A percentile compares a stretch with the other conserved stretches of the same genome.
Evolutionary conservation across 306 rosid genomes (phyloP).

Genomic region (Dicorynia guianensis): DNA sequence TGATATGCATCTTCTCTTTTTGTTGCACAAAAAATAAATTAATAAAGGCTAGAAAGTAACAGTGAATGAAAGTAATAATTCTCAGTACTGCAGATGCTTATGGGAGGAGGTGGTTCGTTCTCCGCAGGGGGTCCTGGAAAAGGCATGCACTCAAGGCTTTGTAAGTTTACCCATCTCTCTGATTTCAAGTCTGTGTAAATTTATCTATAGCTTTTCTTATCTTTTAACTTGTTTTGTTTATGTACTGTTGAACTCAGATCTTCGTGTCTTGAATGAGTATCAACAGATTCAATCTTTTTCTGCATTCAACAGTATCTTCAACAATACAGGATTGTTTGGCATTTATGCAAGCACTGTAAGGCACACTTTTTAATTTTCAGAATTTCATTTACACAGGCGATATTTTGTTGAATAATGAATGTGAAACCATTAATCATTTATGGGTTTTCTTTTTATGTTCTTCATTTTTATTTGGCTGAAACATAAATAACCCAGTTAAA

Average conservation of each 20-base stretch:
- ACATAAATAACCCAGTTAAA: too few relatives aligned
- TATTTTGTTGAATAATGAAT: background rate
- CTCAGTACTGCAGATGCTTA: slow-evolving; percentile 69
- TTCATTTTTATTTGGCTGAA: background rate
- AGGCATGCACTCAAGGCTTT: slow-evolving; percentile 93
- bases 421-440: background rate
- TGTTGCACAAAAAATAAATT: background rate
- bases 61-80: slow-evolving; percentile 30
- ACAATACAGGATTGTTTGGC: slow-evolving; percentile 83
- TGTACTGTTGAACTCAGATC: slow-evolving; percentile 59
- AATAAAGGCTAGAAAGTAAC: background rate
- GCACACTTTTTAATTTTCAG: slow-evolving; percentile 10
- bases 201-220: background rate
- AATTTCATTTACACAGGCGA: background rate
- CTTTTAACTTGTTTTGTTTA: background rate
- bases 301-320: slow-evolving; percentile 91
- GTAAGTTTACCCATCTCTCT: slow-evolving; percentile 52
- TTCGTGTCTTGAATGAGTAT: slow-evolving; percentile 80
- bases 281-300: slow-evolving; percentile 78
- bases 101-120: slow-evolving; percentile 96
- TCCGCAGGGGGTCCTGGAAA: slow-evolving; percentile 91
- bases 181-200: background rate
- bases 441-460: too few relatives aligned
- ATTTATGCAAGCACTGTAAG: slow-evolving; percentile 82
- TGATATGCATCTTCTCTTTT: background rate